Evolutionary conservation across 1,284 basidiomycete species (phyloP).

Genomic region (Puccinia triticina): DNA sequence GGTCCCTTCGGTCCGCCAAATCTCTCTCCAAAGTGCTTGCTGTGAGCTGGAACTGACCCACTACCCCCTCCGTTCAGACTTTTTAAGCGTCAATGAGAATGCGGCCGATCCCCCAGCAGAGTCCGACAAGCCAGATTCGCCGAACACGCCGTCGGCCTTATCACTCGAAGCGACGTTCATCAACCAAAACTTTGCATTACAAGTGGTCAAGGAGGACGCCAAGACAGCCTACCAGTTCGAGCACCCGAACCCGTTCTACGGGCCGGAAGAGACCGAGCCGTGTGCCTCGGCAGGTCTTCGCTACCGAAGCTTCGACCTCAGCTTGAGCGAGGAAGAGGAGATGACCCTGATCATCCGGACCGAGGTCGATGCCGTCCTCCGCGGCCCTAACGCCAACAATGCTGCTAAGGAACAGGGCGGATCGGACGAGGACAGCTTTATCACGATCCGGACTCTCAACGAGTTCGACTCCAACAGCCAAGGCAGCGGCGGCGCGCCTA

Average conservation of each 20-base stretch:
- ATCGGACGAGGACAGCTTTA: conserved; percentile 62
- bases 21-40: neutral
- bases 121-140: conserved; percentile 74
- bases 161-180: conserved; percentile 98
- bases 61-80: conserved; percentile 67
- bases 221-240: conserved; percentile 68
- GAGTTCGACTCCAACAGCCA: conserved; percentile 93
- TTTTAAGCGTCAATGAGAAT: conserved; percentile 98
- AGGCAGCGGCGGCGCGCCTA: conserved; percentile 88
- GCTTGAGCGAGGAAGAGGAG: conserved; percentile 84
- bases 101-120: conserved; percentile 93
- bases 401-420: conserved; percentile 64
- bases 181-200: conserved; percentile 98
- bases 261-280: conserved; percentile 87
- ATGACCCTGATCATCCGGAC: conserved; percentile 90
- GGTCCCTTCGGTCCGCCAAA: conserved; percentile 74
- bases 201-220: conserved; percentile 80
- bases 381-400: conserved; percentile 66
- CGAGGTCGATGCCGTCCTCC: conserved; percentile 88
- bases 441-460: conserved; percentile 93
- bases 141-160: conserved; percentile 91
- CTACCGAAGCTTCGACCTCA: conserved; percentile 93
- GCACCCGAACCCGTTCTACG: conserved; percentile 93
- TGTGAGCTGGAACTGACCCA: neutral
- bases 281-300: conserved; percentile 93